Evolutionary conservation across 2,329 filamentous ascomycete species (phyloP).

Genomic region (Cadophora sp.): DNA sequence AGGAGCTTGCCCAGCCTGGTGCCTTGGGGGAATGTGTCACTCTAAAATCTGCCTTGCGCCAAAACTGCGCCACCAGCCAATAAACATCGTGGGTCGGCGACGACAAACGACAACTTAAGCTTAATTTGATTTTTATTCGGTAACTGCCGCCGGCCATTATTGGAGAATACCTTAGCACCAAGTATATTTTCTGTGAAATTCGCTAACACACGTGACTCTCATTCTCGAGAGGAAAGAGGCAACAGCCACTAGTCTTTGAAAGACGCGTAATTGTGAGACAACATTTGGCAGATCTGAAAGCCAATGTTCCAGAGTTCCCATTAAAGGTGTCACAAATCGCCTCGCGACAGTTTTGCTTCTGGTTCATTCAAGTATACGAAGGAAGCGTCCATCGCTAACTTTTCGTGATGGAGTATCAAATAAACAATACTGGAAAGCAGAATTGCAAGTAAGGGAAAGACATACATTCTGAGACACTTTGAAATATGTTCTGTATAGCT

Average conservation of each 20-base stretch:
- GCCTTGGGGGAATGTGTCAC: constrained; percentile 10
- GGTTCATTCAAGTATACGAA: too few relatives aligned
- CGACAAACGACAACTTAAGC: not conserved
- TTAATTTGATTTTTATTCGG: not conserved
- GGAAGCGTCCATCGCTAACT: too few relatives aligned
- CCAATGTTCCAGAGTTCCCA: too few relatives aligned
- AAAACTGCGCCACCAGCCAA: not conserved
- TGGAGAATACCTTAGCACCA: too few relatives aligned
- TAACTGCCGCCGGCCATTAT: too few relatives aligned
- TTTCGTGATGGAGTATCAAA: too few relatives aligned
- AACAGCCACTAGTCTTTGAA: not conserved
- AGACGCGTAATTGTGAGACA: not conserved
- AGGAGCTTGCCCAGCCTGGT: not conserved
- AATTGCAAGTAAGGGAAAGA: too few relatives aligned
- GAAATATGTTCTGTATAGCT: too few relatives aligned
- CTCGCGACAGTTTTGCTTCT: too few relatives aligned
- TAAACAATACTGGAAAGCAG: too few relatives aligned
- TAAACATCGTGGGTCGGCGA: not conserved
- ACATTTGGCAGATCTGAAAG: not conserved
- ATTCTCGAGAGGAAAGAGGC: not conserved
- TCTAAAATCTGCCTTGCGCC: not conserved
- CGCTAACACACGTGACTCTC: not conserved
- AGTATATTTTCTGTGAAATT: not conserved
- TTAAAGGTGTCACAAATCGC: too few relatives aligned
- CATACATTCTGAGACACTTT: too few relatives aligned